Evolutionary conservation across 2,329 filamentous ascomycete genomes (phyloP), one percentile per base, ranked within the genome.

Genomic region (Diplodia corticola): DNA sequence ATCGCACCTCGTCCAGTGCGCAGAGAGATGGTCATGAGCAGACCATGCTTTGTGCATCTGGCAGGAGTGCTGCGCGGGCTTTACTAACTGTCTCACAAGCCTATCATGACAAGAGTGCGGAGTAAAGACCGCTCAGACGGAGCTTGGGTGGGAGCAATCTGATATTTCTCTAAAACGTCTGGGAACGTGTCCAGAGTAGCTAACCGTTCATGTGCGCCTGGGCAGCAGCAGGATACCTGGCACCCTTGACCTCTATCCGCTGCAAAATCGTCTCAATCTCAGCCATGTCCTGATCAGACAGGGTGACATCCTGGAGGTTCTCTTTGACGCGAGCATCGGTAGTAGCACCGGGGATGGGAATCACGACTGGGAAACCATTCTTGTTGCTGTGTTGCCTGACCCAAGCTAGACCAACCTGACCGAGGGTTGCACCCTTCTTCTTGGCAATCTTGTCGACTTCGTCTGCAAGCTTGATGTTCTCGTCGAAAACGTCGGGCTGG

Each of bases 351-450:
- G 89, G 89, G 68, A 91, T 90, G 5, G 88, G 88, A 60, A 91
- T 84, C 68, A 90, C 84, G 33, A 72, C 75, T 24, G 84, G 85
- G 81, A 85, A 82, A 46, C 84, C 86, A 5, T 83, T 80, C 40
- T 79, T 80, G 61, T 77, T 78, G 49, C 81, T 83, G 64, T 80
- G 77, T 1, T 81, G 76, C 51, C 81, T 71, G 2, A 87, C 77
- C 89, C 89, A 93, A 60, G 82, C 84, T 64, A 92, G 80, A 15
- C 89, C 89, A 30, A 92, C 79, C 77, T 92, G 89, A 1, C 83
- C 83, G 4, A 85, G 73, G 0, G 86, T 89, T 72, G 82, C 85
- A 0, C 75, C 78, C 68, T 90, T 91, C 70, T 80, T 80, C 70
- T 79, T 74, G 0, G 90, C 89, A 37, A 92, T 74, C 22, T 79